phyloP scores from a whole-genome alignment of 177 flowering plant species.

The Tripterygium wilfordii region DNA sequence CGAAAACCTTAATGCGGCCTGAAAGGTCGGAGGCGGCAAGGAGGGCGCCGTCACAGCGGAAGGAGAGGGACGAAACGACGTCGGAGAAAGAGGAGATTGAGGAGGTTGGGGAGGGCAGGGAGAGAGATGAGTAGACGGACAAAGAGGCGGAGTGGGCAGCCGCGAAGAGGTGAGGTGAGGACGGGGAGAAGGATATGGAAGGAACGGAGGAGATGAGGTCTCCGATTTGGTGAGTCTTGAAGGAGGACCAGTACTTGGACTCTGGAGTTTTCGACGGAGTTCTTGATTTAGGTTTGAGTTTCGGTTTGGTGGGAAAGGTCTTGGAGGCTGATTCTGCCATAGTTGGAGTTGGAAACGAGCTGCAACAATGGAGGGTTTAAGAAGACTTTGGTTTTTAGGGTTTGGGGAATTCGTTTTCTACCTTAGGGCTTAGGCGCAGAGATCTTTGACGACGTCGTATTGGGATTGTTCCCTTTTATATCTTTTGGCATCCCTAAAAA shows the following conservation, averaged over 20 bases:
- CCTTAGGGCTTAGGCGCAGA: too few species aligned
- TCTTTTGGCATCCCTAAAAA: too few species aligned
- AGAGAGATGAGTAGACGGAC: slow-evolving; percentile 41
- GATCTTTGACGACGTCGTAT: too few species aligned
- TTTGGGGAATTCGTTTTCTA: neutral
- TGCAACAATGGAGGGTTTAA: too few species aligned
- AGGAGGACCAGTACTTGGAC: slow-evolving; percentile 80
- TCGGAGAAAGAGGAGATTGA: slow-evolving; percentile 40
- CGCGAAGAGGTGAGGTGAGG: slow-evolving; percentile 51
- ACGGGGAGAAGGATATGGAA: slow-evolving; percentile 67
- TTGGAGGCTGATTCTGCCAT: slow-evolving; percentile 9
- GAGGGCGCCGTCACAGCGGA: slow-evolving; percentile 71
- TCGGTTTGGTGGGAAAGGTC: slow-evolving; percentile 51
- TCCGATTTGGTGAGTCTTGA: slow-evolving; percentile 52
- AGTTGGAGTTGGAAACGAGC: neutral
- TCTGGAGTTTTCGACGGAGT: slow-evolving; percentile 55
- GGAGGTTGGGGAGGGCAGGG: slow-evolving; percentile 31
- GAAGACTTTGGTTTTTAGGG: too few species aligned
- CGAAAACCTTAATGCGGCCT: slow-evolving; percentile 67
- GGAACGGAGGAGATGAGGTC: slow-evolving; percentile 48
- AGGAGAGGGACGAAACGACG: slow-evolving; percentile 55
- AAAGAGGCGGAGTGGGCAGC: slow-evolving; percentile 65
- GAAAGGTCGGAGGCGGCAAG: slow-evolving; percentile 71
- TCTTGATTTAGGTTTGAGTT: slow-evolving; percentile 43
- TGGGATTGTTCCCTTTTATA: too few species aligned